phyloP scores from a whole-genome alignment of 768 basidiomycete species.

The Mycena capillaripes region DNA sequence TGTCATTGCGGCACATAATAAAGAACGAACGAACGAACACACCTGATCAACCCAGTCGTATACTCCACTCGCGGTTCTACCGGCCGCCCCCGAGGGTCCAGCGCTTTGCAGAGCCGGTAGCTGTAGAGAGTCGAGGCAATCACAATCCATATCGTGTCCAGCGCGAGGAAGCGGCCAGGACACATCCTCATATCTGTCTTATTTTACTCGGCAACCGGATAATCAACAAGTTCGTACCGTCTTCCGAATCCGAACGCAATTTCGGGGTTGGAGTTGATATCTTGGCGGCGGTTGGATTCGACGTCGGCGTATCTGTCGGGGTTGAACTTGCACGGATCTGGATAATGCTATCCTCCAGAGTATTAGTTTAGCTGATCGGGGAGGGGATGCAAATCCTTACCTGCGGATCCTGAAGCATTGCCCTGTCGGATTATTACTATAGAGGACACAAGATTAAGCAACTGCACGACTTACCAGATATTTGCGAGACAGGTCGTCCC shows the following conservation, averaged over 20 bases:
- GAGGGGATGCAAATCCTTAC: not conserved
- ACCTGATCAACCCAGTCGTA: constrained; percentile 62
- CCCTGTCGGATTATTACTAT: constrained; percentile 48
- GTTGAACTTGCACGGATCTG: constrained; percentile 62
- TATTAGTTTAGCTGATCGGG: not conserved
- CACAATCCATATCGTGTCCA: constrained; percentile 61
- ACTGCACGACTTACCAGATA: not conserved
- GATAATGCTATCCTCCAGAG: constrained; percentile 50
- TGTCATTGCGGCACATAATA: no score
- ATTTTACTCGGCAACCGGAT: not conserved
- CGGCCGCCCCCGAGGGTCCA: constrained; percentile 51
- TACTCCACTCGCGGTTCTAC: constrained; percentile 51
- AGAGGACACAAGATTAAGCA: not conserved
- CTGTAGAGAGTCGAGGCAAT: constrained; percentile 58
- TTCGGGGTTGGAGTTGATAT: constrained; percentile 33
- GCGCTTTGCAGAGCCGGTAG: constrained; percentile 55
- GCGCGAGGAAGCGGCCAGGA: constrained; percentile 62
- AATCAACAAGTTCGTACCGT: constrained; percentile 11
- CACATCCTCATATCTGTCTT: constrained; percentile 49
- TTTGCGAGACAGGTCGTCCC: constrained; percentile 28
- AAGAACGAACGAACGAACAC: not conserved
- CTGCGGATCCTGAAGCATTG: constrained; percentile 63
- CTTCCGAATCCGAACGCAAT: constrained; percentile 32
- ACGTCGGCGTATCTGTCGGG: constrained; percentile 61
- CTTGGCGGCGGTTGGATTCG: constrained; percentile 22